Evolutionary conservation across 768 basidiomycete species (phyloP), one percentile per base, ranked within the genome.

Genomic region (Russula earlei): DNA sequence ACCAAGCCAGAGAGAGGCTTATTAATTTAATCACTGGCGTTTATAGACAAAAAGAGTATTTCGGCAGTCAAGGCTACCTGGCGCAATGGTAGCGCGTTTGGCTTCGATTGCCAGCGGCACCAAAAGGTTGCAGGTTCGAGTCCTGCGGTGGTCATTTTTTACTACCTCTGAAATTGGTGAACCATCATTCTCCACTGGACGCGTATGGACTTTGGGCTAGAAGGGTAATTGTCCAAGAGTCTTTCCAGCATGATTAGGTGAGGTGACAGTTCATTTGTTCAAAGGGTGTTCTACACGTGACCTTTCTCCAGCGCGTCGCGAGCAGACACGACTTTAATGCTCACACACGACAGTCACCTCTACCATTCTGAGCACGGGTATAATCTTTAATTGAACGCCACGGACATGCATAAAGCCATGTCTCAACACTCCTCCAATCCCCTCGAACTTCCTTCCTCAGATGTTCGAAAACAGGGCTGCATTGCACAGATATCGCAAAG

Each of bases 101-200:
- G 85, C 85, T 88, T 88, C 86, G 85, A 86, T 78, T 65, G 82
- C 81, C 75, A 62, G 71, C 73, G 71, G 81, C 60, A 89, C 86
- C 87, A 87, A 87, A 85, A 88, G 87, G 87, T 84, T 89, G 87
- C 86, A 89, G 87, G 87, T 89, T 89, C 87, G 85, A 89, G 85
- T 86, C 87, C 87, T 87, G 87, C 85, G 83, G 85, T 85, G 83
- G 54, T 61, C 59, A 61, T 59, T 59, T 60, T 60, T 49, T 41
- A 12, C 20, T 17, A 31, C 29, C 29, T 4, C 4, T 24, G 3
- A 7, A 20, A 5, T 14, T 14, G 2, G 4, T 5, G n/a, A 5
- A 2, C 4, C 1, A 33, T 9, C 29, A 2, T 9, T 40, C 34
- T 34, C 12, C 29, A 31, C n/a, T 31, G 29, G 29, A 1, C 29